Evolutionary conservation across 768 basidiomycete species (phyloP).

Genomic region (Phlebiopsis flavidoalba): DNA sequence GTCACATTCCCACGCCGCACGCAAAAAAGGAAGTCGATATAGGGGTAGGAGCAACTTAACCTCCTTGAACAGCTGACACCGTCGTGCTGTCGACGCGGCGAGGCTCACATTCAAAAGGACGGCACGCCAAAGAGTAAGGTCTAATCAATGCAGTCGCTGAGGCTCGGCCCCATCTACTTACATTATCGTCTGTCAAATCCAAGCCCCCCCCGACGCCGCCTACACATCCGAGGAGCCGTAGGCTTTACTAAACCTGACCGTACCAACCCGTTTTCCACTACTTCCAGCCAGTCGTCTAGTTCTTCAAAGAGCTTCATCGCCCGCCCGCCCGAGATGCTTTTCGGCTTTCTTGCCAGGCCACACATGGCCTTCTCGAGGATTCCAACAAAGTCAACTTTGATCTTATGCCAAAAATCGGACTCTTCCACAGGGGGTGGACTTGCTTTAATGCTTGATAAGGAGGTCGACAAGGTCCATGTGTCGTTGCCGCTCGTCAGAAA

Average conservation of each 20-base stretch:
- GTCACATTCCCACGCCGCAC: no score
- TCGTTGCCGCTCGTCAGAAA: slow-evolving; percentile 76
- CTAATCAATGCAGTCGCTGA: not conserved
- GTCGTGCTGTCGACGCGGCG: no score
- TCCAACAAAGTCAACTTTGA: slow-evolving; percentile 73
- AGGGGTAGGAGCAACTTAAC: no score
- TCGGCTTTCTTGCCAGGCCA: slow-evolving; percentile 53
- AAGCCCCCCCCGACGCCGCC: slow-evolving; percentile 54
- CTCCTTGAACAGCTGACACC: no score
- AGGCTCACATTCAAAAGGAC: no score
- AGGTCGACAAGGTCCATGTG: slow-evolving; percentile 70
- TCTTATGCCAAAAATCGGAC: slow-evolving; percentile 17
- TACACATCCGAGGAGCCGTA: slow-evolving; percentile 63
- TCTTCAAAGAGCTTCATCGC: slow-evolving; percentile 71
- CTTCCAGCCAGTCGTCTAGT: slow-evolving; percentile 72
- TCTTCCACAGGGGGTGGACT: slow-evolving; percentile 20
- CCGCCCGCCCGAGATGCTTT: slow-evolving; percentile 41
- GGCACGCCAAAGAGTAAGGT: no score
- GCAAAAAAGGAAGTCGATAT: no score
- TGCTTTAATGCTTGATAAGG: slow-evolving; percentile 58
- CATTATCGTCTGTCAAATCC: slow-evolving; percentile 3
- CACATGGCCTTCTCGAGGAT: slow-evolving; percentile 83
- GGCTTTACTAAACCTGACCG: slow-evolving; percentile 72
- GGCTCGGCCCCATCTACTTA: not conserved
- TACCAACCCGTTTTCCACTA: slow-evolving; percentile 53